phyloP scores from a whole-genome alignment of 306 rosid genomes.

The Sindora glabra region DNA sequence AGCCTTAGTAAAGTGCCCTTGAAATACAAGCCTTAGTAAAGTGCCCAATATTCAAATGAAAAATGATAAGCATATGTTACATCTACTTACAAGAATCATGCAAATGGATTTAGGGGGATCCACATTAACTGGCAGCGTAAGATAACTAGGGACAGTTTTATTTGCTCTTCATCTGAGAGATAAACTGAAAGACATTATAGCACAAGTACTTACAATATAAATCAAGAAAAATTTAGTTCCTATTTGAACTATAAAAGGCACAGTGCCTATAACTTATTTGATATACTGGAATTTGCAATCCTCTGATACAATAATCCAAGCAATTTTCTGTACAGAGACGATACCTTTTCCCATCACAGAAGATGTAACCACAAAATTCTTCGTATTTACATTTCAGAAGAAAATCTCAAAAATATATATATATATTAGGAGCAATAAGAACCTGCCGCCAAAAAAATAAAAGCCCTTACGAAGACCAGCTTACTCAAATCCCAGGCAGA shows the following conservation, averaged over 20 bases:
- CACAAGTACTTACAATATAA: too few species aligned
- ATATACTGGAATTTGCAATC: slow-evolving; percentile 34
- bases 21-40: too few species aligned
- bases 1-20: too few species aligned
- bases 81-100: too few species aligned
- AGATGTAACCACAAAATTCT: slow-evolving; percentile 59
- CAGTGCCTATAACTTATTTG: slow-evolving; percentile 43
- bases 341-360: slow-evolving; percentile 32
- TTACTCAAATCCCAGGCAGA: slow-evolving; percentile 28
- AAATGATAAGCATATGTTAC: too few species aligned
- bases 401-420: slow-evolving; percentile 28
- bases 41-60: too few species aligned
- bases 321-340: slow-evolving; percentile 60
- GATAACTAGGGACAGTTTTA: too few species aligned
- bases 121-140: too few species aligned
- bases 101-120: too few species aligned
- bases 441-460: slow-evolving; percentile 26
- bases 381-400: slow-evolving; percentile 55
- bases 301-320: slow-evolving; percentile 52
- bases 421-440: slow-evolving; percentile 28
- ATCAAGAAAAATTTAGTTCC: too few species aligned
- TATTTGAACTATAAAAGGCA: slow-evolving; percentile 5
- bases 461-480: slow-evolving; percentile 35
- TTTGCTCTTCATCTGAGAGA: too few species aligned
- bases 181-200: too few species aligned